A percentile compares a stretch with the other conserved stretches of the same genome.
Evolutionary conservation across 2,329 filamentous ascomycete genomes (phyloP).

Genomic region (Daldinia sp.): DNA sequence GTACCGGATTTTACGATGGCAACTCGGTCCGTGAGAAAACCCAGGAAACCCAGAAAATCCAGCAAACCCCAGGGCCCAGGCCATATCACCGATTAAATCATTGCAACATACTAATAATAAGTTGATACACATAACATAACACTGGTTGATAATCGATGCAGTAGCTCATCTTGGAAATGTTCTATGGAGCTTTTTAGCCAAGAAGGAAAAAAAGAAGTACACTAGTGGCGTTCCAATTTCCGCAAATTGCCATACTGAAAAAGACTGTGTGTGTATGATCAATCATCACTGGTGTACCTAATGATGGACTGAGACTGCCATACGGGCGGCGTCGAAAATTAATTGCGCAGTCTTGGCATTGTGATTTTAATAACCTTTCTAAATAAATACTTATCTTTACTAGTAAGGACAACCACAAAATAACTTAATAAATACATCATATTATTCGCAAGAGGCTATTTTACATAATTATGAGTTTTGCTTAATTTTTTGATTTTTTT

Average conservation of each 20-base stretch:
- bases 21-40: constrained; percentile 2
- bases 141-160: constrained; percentile 6
- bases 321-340: too few species aligned
- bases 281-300: too few species aligned
- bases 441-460: too few species aligned
- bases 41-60: background rate
- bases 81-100: constrained; percentile 9
- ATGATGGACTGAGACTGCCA: constrained; percentile 6
- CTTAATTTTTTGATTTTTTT: too few species aligned
- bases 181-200: constrained; percentile 29
- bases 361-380: too few species aligned
- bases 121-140: background rate
- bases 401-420: too few species aligned
- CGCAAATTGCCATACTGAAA: constrained; percentile 32
- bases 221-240: constrained; percentile 47
- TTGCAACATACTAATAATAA: constrained; percentile 1
- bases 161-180: constrained; percentile 13
- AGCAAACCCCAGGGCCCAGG: too few species aligned
- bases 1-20: constrained; percentile 3
- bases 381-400: too few species aligned
- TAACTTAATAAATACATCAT: too few species aligned
- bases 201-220: constrained; percentile 28
- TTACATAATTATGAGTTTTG: too few species aligned
- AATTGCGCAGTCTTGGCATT: too few species aligned
- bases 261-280: background rate